phyloP scores from a whole-genome alignment of 1,284 basidiomycete genomes.

The Ceratobasidium theobromae region DNA sequence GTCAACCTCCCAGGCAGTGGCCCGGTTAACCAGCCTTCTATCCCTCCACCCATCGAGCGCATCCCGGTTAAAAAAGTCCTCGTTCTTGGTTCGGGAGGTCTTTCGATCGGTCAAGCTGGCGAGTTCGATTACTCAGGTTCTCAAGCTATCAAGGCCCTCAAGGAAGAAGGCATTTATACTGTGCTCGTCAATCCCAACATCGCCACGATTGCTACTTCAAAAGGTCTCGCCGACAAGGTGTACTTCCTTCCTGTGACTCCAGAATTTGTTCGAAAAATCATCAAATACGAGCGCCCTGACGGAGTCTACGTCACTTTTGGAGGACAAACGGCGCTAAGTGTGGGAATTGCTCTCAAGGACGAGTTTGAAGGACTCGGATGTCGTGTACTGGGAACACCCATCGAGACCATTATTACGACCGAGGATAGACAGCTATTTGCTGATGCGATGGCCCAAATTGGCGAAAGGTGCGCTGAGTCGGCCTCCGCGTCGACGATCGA shows the following conservation, averaged over 20 bases:
- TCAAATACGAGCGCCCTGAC: conserved; percentile 97
- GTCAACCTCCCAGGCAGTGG: conserved; percentile 87
- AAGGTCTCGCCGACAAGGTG: conserved; percentile 97
- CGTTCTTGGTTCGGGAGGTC: conserved; percentile 95
- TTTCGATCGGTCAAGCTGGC: conserved; percentile 97
- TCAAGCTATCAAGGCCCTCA: conserved; percentile 98
- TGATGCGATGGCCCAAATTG: conserved; percentile 92
- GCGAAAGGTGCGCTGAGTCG: conserved; percentile 91
- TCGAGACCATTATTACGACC: conserved; percentile 95
- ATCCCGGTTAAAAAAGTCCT: conserved; percentile 84
- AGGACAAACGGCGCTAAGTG: conserved; percentile 95
- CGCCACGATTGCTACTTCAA: conserved; percentile 98
- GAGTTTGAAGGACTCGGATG: conserved; percentile 89
- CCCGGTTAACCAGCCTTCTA: conserved; percentile 78
- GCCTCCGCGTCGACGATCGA: conserved; percentile 81
- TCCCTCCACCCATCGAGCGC: conserved; percentile 61
- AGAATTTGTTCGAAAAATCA: conserved; percentile 96
- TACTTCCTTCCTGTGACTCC: conserved; percentile 99
- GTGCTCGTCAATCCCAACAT: conserved; percentile 99
- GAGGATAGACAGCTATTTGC: conserved; percentile 97
- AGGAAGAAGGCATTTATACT: conserved; percentile 98
- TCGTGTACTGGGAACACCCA: conserved; percentile 93
- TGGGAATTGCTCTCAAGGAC: conserved; percentile 97
- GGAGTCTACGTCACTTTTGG: conserved; percentile 99
- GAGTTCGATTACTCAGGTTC: conserved; percentile 99